A percentile compares a stretch with the other conserved stretches of the same genome.
Evolutionary conservation across 140 eudicot species (phyloP).

Genomic region (Bidens hawaiensis): DNA sequence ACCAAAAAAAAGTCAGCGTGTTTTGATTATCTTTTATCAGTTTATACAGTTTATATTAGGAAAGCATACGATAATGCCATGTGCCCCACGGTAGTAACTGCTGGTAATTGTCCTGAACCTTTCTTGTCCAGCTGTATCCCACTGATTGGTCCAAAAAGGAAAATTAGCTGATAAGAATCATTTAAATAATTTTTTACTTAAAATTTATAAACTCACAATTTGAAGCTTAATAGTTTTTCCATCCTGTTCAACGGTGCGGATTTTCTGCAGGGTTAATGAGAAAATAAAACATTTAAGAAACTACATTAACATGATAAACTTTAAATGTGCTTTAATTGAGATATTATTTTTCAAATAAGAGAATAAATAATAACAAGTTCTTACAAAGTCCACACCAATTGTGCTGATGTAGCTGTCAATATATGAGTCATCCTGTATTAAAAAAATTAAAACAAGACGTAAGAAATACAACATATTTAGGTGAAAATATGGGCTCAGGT

Average conservation of each 20-base stretch:
- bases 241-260: conserved; percentile 78
- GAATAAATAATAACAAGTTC: conserved; percentile 13
- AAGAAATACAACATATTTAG: neutral
- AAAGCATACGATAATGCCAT: conserved; percentile 56
- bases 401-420: conserved; percentile 75
- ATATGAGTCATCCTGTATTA: conserved; percentile 58
- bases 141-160: conserved; percentile 28
- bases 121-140: conserved; percentile 82
- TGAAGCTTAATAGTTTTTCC: conserved; percentile 75
- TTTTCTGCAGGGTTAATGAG: conserved; percentile 39
- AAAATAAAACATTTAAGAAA: conserved; percentile 12
- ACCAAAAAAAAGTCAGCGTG: neutral
- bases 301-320: conserved; percentile 9
- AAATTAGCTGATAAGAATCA: conserved; percentile 6
- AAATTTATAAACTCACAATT: conserved; percentile 52
- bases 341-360: neutral
- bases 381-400: conserved; percentile 68
- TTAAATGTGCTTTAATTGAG: neutral
- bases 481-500: neutral
- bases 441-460: conserved; percentile 11
- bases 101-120: conserved; percentile 69
- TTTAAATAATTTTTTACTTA: neutral
- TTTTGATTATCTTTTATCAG: conserved; percentile 13
- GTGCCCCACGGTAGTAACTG: conserved; percentile 77
- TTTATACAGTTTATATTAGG: neutral